A percentile compares a stretch with the other conserved stretches of the same genome.
Conservation (phyloP, 2,329 filamentous ascomycete genomes). For the Knufia petricola region DNA sequence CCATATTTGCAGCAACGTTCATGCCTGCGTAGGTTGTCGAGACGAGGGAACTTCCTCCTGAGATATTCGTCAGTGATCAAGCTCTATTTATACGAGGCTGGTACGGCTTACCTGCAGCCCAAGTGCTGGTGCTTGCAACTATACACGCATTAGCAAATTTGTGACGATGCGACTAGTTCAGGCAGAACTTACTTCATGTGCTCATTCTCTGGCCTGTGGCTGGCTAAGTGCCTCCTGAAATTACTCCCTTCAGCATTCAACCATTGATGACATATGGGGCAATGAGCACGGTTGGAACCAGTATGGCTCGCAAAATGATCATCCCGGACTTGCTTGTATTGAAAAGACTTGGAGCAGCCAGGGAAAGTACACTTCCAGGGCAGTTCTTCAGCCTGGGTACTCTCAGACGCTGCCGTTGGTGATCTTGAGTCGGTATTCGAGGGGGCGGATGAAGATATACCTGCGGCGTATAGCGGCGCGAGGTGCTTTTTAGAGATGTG, state of each 20-base stretch:
- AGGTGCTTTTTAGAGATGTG: constrained; percentile 24
- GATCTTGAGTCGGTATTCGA: constrained; percentile 7
- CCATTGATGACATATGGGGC: constrained; percentile 21
- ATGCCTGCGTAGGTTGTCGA: constrained; percentile 22
- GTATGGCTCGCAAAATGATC: constrained; percentile 19
- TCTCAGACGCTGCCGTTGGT: constrained; percentile 6
- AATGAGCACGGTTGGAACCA: constrained; percentile 21
- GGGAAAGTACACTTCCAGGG: constrained; percentile 23
- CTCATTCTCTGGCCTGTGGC: constrained; percentile 21
- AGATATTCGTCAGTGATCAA: too few species aligned
- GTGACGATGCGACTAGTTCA: too few species aligned
- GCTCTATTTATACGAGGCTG: too few species aligned
- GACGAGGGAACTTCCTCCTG: constrained; percentile 20
- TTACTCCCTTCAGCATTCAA: constrained; percentile 23
- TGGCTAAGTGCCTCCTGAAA: constrained; percentile 23
- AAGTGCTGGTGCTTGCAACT: constrained; percentile 21
- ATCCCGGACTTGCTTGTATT: constrained; percentile 24
- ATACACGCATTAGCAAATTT: too few species aligned
- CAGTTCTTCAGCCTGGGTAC: constrained; percentile 10
- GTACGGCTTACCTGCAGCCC: too few species aligned
- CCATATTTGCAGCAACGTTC: constrained; percentile 23
- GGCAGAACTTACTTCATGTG: constrained; percentile 23
- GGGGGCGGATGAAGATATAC: neutral
- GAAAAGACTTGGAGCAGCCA: constrained; percentile 22
- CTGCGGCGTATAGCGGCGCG: constrained; percentile 13